Conservation (phyloP, 163 green algal species). For the Smithsoniella earleae region DNA sequence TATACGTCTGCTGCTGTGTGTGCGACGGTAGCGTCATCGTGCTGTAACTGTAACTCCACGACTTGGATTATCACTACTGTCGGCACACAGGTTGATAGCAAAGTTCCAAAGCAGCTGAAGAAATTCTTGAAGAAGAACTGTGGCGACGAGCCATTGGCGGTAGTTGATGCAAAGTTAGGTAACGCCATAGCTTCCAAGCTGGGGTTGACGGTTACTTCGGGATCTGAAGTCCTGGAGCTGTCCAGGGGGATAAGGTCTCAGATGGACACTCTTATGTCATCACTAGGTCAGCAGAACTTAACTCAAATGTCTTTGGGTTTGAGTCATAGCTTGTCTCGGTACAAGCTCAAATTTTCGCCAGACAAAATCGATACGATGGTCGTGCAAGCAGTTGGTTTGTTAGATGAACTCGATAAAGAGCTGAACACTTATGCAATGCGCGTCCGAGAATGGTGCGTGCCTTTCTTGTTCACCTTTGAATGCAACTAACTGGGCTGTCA, state of each 20-base stretch:
- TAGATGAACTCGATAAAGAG: constrained; percentile 90
- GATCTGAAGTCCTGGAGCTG: constrained; percentile 75
- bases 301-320: constrained; percentile 90
- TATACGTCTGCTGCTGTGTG: background rate
- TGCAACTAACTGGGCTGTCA: no score
- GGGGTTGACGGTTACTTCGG: constrained; percentile 37
- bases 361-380: constrained; percentile 99
- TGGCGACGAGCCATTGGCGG: constrained; percentile 68
- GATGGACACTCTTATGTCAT: constrained; percentile 76
- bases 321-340: constrained; percentile 89
- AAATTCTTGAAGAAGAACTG: constrained; percentile 98
- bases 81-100: constrained; percentile 3
- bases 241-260: constrained; percentile 81
- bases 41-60: no score
- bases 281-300: constrained; percentile 61
- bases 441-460: constrained; percentile 81
- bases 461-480: no score
- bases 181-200: constrained; percentile 97
- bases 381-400: constrained; percentile 82
- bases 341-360: constrained; percentile 99
- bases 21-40: background rate
- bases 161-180: constrained; percentile 96
- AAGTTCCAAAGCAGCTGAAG: constrained; percentile 57
- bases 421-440: constrained; percentile 99
- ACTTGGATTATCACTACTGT: background rate